phyloP scores from a whole-genome alignment of 371 early-diverging fungal species.

The Globomyces sp. region DNA sequence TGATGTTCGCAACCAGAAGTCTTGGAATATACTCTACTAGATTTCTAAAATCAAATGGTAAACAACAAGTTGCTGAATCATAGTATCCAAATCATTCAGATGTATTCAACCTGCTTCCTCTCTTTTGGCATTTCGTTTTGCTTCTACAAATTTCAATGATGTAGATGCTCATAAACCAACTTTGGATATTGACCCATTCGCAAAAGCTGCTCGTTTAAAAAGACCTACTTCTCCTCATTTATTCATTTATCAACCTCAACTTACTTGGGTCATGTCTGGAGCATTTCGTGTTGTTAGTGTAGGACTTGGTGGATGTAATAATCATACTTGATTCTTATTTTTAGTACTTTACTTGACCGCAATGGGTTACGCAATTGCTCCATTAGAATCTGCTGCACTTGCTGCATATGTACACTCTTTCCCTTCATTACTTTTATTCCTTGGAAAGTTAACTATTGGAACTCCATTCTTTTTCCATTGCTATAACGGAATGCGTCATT shows the following conservation, averaged over 20 bases:
- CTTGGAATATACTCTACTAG: too few species aligned
- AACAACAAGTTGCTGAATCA: too few species aligned
- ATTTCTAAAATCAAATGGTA: too few species aligned
- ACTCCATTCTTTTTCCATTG: conserved; percentile 80
- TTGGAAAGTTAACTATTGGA: conserved; percentile 65
- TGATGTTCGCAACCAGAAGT: too few species aligned
- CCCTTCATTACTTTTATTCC: conserved; percentile 58
- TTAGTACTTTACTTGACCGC: conserved; percentile 65
- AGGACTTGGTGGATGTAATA: conserved; percentile 70
- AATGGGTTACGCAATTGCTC: conserved; percentile 57
- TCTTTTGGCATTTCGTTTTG: not conserved
- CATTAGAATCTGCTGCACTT: conserved; percentile 65
- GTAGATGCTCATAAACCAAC: conserved; percentile 39
- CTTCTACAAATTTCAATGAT: conserved; percentile 14
- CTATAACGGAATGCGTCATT: conserved; percentile 85
- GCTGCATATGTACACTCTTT: conserved; percentile 50
- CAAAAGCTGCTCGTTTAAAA: conserved; percentile 30
- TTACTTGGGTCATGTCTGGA: conserved; percentile 79
- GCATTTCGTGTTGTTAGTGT: conserved; percentile 80
- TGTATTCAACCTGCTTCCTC: too few species aligned
- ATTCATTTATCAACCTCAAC: conserved; percentile 84
- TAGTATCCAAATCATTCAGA: too few species aligned
- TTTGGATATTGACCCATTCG: conserved; percentile 45
- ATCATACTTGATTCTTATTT: not conserved
- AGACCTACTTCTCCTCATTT: conserved; percentile 86